Evolutionary conservation across 768 basidiomycete species (phyloP).

Genomic region (Scleroderma citrinum): DNA sequence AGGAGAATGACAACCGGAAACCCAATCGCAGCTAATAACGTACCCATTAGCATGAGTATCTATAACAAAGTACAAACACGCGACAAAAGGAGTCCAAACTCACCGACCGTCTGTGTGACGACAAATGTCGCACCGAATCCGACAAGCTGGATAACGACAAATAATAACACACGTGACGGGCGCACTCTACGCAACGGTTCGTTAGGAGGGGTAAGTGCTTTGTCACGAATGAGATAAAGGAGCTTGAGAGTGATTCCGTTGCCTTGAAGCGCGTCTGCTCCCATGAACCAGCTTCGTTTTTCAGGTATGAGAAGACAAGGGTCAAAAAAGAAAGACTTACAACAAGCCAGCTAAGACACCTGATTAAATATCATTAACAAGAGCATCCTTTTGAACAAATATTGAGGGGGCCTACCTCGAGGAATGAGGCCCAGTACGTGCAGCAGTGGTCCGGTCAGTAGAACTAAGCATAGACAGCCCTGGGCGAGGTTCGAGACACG

Average conservation of each 20-base stretch:
- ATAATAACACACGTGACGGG: slow-evolving; percentile 65
- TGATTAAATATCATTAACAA: slow-evolving; percentile 4
- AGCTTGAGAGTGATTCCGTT: slow-evolving; percentile 84
- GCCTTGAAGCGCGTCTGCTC: slow-evolving; percentile 67
- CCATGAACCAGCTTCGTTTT: slow-evolving; percentile 79
- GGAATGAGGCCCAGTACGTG: slow-evolving; percentile 77
- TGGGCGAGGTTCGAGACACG: slow-evolving; percentile 88
- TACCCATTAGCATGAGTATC: neutral
- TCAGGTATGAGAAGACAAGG: slow-evolving; percentile 4
- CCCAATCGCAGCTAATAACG: slow-evolving; percentile 67
- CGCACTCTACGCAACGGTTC: slow-evolving; percentile 78
- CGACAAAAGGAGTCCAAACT: slow-evolving; percentile 7
- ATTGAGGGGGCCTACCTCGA: slow-evolving; percentile 36
- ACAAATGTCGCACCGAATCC: slow-evolving; percentile 88
- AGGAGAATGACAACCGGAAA: slow-evolving; percentile 87
- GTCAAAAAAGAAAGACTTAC: slow-evolving; percentile 37
- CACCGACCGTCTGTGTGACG: slow-evolving; percentile 85
- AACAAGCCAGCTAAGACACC: slow-evolving; percentile 83
- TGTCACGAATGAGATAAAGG: slow-evolving; percentile 74
- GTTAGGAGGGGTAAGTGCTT: slow-evolving; percentile 45
- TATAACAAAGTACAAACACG: too few species aligned
- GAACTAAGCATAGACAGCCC: slow-evolving; percentile 70
- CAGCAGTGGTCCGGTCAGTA: slow-evolving; percentile 78
- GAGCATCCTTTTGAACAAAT: neutral
- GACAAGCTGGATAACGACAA: slow-evolving; percentile 66